A percentile compares a stretch with the other conserved stretches of the same genome.
phyloP scores from a whole-genome alignment of 306 rosid genomes.

The Sesbania bispinosa region DNA sequence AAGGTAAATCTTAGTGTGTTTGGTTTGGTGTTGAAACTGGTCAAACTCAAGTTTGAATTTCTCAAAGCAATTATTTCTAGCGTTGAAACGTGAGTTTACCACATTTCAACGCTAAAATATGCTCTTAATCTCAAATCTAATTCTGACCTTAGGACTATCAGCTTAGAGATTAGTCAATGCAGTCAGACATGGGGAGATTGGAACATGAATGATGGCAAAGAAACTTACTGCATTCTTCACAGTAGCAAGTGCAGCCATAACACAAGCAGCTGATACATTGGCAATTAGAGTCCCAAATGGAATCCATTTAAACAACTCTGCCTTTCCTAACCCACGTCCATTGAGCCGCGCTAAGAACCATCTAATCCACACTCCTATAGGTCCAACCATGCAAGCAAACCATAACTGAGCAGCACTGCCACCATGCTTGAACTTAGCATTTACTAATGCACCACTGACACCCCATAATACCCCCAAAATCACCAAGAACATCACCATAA shows the following conservation, averaged over 20 bases:
- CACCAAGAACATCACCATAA: constrained; percentile 40
- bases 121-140: neutral
- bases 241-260: constrained; percentile 74
- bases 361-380: constrained; percentile 81
- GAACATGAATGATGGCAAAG: neutral
- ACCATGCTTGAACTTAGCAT: constrained; percentile 43
- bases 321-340: constrained; percentile 70
- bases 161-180: neutral
- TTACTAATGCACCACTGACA: constrained; percentile 40
- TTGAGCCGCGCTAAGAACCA: constrained; percentile 92
- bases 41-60: too few species aligned
- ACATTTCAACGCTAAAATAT: too few species aligned
- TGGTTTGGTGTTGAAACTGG: too few species aligned
- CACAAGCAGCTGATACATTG: constrained; percentile 76
- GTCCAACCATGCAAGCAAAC: constrained; percentile 86
- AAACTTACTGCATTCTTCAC: constrained; percentile 51
- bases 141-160: neutral
- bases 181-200: neutral
- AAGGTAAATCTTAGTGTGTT: too few species aligned
- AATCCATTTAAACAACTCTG: constrained; percentile 57
- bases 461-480: constrained; percentile 56
- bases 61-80: too few species aligned
- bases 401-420: constrained; percentile 56
- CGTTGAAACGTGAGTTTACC: too few species aligned
- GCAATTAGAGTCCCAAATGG: constrained; percentile 86